phyloP scores from a whole-genome alignment of 768 basidiomycete genomes.

The Rhodosporidiobolus odoratus region DNA sequence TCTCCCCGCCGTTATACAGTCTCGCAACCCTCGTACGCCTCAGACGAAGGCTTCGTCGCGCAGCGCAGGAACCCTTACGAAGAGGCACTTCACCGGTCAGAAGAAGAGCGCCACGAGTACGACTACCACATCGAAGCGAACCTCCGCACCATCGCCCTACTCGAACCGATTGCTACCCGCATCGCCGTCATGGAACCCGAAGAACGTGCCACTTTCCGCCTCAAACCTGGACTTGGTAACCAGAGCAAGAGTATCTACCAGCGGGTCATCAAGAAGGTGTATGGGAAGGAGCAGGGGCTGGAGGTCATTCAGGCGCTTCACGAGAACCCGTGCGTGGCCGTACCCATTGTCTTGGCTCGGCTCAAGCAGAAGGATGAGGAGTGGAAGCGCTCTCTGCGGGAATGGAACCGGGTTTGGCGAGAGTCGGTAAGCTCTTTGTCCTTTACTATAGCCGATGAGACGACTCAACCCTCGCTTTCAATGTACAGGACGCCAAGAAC shows the following conservation, averaged over 20 bases:
- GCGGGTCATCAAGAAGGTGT: conserved; percentile 86
- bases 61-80: conserved; percentile 97
- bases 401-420: conserved; percentile 95
- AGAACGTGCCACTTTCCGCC: conserved; percentile 71
- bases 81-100: conserved; percentile 90
- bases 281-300: conserved; percentile 68
- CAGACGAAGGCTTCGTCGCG: conserved; percentile 85
- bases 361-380: conserved; percentile 93
- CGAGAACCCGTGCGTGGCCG: conserved; percentile 79
- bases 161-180: conserved; percentile 78
- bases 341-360: conserved; percentile 85
- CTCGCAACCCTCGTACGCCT: conserved; percentile 96
- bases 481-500: conserved; percentile 54
- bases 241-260: conserved; percentile 80
- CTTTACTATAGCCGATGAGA: neutral
- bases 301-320: conserved; percentile 82
- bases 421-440: conserved; percentile 57
- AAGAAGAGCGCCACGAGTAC: conserved; percentile 97
- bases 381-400: conserved; percentile 86
- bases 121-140: conserved; percentile 92
- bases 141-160: conserved; percentile 76
- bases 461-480: neutral
- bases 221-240: conserved; percentile 85
- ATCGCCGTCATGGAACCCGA: conserved; percentile 84
- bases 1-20: conserved; percentile 48